A percentile compares a stretch with the other conserved stretches of the same genome.
phyloP scores from a whole-genome alignment of 495 filamentous ascomycete genomes.

The Parathielavia hyrcaniae region DNA sequence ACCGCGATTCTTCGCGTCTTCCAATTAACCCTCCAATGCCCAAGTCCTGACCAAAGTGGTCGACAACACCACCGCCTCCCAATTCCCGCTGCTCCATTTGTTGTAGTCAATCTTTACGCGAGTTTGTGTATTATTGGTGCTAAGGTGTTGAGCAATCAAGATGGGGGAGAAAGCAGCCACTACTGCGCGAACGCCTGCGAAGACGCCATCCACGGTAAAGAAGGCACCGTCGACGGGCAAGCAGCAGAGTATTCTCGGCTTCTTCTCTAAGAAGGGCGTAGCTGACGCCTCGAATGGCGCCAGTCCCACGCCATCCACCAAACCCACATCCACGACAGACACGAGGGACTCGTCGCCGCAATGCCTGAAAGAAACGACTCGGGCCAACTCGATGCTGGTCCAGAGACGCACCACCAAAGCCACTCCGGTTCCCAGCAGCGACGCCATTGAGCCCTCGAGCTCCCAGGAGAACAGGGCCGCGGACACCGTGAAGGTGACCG shows the following conservation, averaged over 20 bases:
- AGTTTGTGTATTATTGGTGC: background rate
- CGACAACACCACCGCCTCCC: background rate
- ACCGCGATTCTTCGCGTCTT: slow-evolving; percentile 14
- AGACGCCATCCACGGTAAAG: slow-evolving; percentile 37
- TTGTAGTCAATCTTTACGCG: background rate
- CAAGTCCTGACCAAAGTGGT: too few relatives aligned
- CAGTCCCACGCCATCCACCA: slow-evolving; percentile 26
- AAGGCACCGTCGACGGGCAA: slow-evolving; percentile 48
- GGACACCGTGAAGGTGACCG: slow-evolving; percentile 41
- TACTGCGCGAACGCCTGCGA: slow-evolving; percentile 39
- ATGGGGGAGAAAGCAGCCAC: slow-evolving; percentile 31
- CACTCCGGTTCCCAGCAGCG: slow-evolving; percentile 79
- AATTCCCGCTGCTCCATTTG: background rate
- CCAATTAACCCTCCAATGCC: slow-evolving; percentile 10
- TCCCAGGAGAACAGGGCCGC: slow-evolving; percentile 49
- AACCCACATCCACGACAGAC: slow-evolving; percentile 19
- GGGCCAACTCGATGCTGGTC: slow-evolving; percentile 38
- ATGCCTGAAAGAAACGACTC: slow-evolving; percentile 42
- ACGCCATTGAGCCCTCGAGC: slow-evolving; percentile 52
- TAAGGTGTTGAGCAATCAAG: background rate
- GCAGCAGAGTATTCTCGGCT: slow-evolving; percentile 77
- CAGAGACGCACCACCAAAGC: slow-evolving; percentile 41
- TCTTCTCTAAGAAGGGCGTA: slow-evolving; percentile 67
- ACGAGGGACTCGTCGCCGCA: slow-evolving; percentile 28
- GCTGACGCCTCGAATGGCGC: slow-evolving; percentile 30